Base-by-base conservation (phyloP, 108 stramenopile genomes). In the Pseudonitzschia multistriata region DNA sequence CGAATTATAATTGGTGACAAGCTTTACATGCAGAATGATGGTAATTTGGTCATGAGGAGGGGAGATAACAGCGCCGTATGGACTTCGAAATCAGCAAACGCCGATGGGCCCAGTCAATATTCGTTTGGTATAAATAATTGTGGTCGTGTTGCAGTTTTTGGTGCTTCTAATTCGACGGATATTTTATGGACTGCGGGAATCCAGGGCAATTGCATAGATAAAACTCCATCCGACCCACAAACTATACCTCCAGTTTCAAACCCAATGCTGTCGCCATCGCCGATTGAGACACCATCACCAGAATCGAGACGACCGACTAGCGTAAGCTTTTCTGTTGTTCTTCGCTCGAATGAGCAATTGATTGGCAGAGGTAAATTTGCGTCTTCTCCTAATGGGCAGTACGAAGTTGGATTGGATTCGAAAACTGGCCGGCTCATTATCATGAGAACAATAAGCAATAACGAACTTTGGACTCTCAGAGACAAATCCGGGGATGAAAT, bases 11-110 rank as follows among this genome's bases (percentile, higher is more conserved):
- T 31, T n/a, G 66, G 66, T 15, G 40, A 67, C 33, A 42, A 50
- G n/a, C n/a, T 49, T 30, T 67, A 35, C 22, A 29, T 70, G 39
- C 69, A 70, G 40, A 30, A 37, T 34, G 69, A 70, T 47, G 69
- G 69, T 37, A 70, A 70, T 40, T 45, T 49, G 45, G 50, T 70
- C n/a, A 57, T 70, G 56, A 31, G 69, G 27, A 33, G 29, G 4
- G 28, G 8, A 29, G 42, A 40, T 25, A 24, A 34, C 5, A 15
- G 42, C 10, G 37, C 54, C 10, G 30, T 70, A 3, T 70, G 69
- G 69, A 30, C 39, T 0, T 49, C 56, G 17, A 59, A 70, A 30
- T 59, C 69, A 22, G 25, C 36, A 2, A 4, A 17, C 14, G 14
- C 21, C 19, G 29, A 27, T 4, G 56, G 37, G 11, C 10, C 25